phyloP scores from a whole-genome alignment of 805 yeast genomes.

The Priceomyces haplophilus region DNA sequence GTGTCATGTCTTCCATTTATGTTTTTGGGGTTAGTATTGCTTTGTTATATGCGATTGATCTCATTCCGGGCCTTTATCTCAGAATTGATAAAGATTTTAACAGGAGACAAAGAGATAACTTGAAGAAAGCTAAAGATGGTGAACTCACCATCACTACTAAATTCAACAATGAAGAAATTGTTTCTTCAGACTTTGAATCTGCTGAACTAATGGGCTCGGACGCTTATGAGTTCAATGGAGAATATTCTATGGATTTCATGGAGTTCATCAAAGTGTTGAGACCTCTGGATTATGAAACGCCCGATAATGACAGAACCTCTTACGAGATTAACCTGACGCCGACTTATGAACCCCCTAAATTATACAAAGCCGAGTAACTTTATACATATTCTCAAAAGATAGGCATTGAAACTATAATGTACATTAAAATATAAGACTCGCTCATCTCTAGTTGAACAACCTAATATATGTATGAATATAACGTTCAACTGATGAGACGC shows the following conservation, averaged over 20 bases:
- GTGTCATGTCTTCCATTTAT: slow-evolving; percentile 32
- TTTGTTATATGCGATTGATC: slow-evolving; percentile 34
- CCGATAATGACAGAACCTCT: too few relatives aligned
- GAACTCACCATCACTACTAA: not conserved
- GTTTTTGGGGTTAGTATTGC: slow-evolving; percentile 31
- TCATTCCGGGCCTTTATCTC: slow-evolving; percentile 40
- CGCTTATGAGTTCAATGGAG: slow-evolving; percentile 39
- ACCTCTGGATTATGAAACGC: slow-evolving; percentile 37
- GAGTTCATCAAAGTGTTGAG: slow-evolving; percentile 35
- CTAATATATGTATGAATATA: too few relatives aligned
- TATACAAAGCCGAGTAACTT: too few relatives aligned
- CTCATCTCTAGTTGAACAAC: too few relatives aligned
- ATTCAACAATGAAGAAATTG: slow-evolving; percentile 2
- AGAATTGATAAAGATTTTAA: slow-evolving; percentile 41
- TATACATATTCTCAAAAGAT: too few relatives aligned
- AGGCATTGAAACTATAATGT: too few relatives aligned
- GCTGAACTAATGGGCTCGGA: slow-evolving; percentile 38
- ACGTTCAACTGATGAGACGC: slow-evolving; percentile 52
- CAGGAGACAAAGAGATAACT: slow-evolving; percentile 21
- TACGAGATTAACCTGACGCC: too few relatives aligned
- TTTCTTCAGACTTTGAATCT: slow-evolving; percentile 21
- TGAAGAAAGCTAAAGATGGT: slow-evolving; percentile 7
- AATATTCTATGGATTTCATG: slow-evolving; percentile 38
- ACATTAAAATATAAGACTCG: too few relatives aligned
- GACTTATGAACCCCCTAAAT: too few relatives aligned